These are phyloP conservation scores for Leavenworthia alabamica DNA, from an alignment of 345 rosid genomes.

Conservation along the genomic window DNA sequence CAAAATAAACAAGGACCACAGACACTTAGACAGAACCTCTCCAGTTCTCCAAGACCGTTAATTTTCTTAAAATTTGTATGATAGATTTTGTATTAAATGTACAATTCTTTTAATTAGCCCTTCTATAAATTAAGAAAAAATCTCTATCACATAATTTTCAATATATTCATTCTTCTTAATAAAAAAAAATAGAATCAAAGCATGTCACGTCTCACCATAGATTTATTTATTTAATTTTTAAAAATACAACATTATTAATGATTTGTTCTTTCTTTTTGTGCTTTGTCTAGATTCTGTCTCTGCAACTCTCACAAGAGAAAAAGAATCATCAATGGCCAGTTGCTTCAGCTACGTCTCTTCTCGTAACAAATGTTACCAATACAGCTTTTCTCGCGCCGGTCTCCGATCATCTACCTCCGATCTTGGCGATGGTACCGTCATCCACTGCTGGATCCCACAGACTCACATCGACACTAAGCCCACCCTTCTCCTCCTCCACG, in stretches of 20 bases:
- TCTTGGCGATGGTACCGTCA: constrained; percentile 73
- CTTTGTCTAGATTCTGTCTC: neutral
- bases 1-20: neutral
- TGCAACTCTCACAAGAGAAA: neutral
- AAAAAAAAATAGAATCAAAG: constrained; percentile 25
- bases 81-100: no score
- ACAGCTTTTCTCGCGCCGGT: constrained; percentile 62
- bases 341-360: constrained; percentile 62
- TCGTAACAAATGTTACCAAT: constrained; percentile 53
- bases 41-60: no score
- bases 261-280: neutral
- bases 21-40: no score
- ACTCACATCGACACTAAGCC: constrained; percentile 38
- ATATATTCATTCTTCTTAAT: no score
- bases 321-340: constrained; percentile 36
- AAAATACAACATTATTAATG: neutral
- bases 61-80: no score
- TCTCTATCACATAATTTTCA: no score
- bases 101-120: no score
- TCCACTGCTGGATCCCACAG: constrained; percentile 81
- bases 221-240: neutral
- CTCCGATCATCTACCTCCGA: constrained; percentile 66
- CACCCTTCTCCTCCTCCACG: constrained; percentile 66
- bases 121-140: no score
- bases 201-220: constrained; percentile 9